These are phyloP conservation scores for Pseudogymnoascus sp. DNA, from an alignment of 2,329 filamentous ascomycete genomes.

Conservation along the genomic window DNA sequence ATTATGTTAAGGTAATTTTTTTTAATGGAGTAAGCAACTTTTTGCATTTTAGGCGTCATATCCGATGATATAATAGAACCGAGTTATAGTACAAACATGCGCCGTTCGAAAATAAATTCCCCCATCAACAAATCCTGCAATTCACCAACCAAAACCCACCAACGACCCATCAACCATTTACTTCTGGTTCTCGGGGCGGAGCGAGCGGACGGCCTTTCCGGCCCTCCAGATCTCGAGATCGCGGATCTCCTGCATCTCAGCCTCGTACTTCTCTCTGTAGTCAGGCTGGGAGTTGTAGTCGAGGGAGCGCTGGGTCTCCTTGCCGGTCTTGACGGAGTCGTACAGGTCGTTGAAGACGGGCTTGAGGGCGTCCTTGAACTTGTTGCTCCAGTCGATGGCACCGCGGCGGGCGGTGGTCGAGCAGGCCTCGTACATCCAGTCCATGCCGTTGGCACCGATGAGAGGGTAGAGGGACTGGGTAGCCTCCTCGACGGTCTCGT, in stretches of 20 bases:
- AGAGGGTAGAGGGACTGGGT: conserved; percentile 97
- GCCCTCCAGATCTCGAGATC: conserved; percentile 98
- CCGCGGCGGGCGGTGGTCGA: conserved; percentile 96
- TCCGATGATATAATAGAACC: conserved; percentile 19
- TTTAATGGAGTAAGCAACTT: conserved; percentile 20
- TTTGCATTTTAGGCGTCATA: conserved; percentile 27
- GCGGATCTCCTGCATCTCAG: conserved; percentile 98
- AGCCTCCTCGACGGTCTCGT: conserved; percentile 99
- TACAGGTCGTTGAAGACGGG: conserved; percentile 98
- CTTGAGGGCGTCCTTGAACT: conserved; percentile 98
- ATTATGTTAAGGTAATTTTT: background rate
- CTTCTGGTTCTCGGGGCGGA: conserved; percentile 82
- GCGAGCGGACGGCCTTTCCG: conserved; percentile 88
- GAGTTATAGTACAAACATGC: conserved; percentile 27
- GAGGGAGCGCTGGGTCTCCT: conserved; percentile 91
- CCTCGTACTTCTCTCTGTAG: conserved; percentile 95
- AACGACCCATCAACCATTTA: conserved; percentile 28
- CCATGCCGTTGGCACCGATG: conserved; percentile 96
- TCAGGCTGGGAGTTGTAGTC: conserved; percentile 95
- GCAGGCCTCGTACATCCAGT: conserved; percentile 99
- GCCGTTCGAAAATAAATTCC: conserved; percentile 18
- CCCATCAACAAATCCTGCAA: conserved; percentile 11
- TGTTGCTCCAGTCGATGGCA: conserved; percentile 96
- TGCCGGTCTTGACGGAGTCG: conserved; percentile 82
- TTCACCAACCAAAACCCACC: conserved; percentile 16